Base-by-base conservation (phyloP, 495 filamentous ascomycete species). In the Aspergillus avenaceus region DNA sequence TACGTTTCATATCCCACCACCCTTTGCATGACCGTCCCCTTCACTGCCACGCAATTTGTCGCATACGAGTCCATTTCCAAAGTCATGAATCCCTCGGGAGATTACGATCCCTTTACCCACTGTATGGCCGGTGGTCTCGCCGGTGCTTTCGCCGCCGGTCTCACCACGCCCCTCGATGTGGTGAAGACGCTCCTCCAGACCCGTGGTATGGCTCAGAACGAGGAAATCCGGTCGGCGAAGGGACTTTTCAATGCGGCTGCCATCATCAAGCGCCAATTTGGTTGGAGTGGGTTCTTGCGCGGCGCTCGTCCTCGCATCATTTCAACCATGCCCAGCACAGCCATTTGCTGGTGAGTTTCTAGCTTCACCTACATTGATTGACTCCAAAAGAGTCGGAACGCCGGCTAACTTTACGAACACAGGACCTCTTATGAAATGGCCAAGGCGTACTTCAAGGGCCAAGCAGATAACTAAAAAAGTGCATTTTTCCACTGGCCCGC, bases 1-100 rank as follows among this genome's bases (percentile, higher is more conserved):
- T 99, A 97, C 76, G 83, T 97, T 59, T 99, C 93, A 37, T 99
- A 99, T 67, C 93, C 93, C 8, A 99, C 95, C 19, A 97, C 93
- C 8, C 77, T 99, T 18, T 92, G 87, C 67, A 99, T 99, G 95
- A 97, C 92, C 8, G 90, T 99, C 22, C 93, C 93, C 8, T 97
- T 96, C 70, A 97, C 92, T 13, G 92, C 92, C 7, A 81, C 95
- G 12, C 93, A 98, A 67, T 97, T 98, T 67, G 86, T 92, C 49
- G 91, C 90, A 38, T 98, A 97, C 78, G 93, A 97, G 65, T 96
- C 91, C 21, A 84, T 97, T 50, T 96, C 91, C 2, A 96, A 95
- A 55, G 63, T 88, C 24, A 86, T 97, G 81, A 96, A 96, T 63
- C 92, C 92, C 1, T 72, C 71, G 31, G 59, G 86, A 80, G 75